These are phyloP conservation scores for Pterocarpus santalinus DNA, from an alignment of 306 rosid species.

Conservation along the genomic window DNA sequence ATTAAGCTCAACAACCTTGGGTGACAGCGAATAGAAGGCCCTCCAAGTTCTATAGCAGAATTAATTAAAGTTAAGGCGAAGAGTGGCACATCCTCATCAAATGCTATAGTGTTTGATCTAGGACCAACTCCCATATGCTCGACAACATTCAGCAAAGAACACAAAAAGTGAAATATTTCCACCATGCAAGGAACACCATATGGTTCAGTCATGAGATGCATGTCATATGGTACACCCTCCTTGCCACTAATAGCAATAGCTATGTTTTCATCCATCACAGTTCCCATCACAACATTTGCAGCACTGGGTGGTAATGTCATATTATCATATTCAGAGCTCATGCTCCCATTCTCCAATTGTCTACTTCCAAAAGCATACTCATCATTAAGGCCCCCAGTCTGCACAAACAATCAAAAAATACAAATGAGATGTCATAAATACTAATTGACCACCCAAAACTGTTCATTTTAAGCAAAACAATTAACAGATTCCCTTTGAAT, in stretches of 20 bases:
- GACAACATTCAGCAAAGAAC: constrained; percentile 83
- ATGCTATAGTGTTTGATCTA: constrained; percentile 80
- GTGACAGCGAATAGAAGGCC: constrained; percentile 83
- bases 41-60: constrained; percentile 93
- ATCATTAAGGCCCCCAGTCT: constrained; percentile 68
- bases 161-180: constrained; percentile 90
- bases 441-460: constrained; percentile 38
- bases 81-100: constrained; percentile 95
- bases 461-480: constrained; percentile 35
- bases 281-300: constrained; percentile 59
- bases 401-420: constrained; percentile 52
- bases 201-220: constrained; percentile 88
- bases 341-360: constrained; percentile 82
- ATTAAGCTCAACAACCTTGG: constrained; percentile 79
- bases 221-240: constrained; percentile 73
- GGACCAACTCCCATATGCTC: constrained; percentile 79
- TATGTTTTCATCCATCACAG: constrained; percentile 68
- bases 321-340: constrained; percentile 72
- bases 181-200: constrained; percentile 99
- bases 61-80: constrained; percentile 92
- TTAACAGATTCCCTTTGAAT: constrained; percentile 18
- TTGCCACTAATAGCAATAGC: constrained; percentile 61
- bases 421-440: constrained; percentile 31
- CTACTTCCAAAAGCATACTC: constrained; percentile 76
- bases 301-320: constrained; percentile 65